Evolutionary conservation across 257 asterid species (phyloP).

Genomic region (Jaltomata sinuosa): DNA sequence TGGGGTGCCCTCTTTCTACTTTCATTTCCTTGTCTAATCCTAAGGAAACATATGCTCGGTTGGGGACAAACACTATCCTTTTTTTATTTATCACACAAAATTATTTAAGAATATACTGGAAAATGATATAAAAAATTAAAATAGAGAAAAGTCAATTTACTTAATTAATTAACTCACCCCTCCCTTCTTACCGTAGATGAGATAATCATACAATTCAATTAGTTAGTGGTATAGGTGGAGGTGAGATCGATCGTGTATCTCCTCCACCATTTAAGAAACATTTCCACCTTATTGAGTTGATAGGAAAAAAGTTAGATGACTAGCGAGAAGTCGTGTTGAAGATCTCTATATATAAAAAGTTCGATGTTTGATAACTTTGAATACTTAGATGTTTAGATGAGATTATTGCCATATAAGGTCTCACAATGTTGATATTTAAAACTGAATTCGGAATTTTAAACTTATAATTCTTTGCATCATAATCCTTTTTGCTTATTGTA

Average conservation of each 20-base stretch:
- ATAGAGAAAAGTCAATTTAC: not conserved
- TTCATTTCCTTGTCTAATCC: not conserved
- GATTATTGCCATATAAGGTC: not conserved
- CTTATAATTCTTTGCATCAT: not conserved
- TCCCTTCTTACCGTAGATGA: not conserved
- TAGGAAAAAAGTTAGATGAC: not conserved
- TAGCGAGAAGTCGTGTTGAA: not conserved
- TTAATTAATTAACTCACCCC: not conserved
- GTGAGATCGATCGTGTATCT: not conserved
- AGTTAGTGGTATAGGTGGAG: not conserved
- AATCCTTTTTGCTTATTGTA: not conserved
- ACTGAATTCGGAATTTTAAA: not conserved
- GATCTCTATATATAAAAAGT: not conserved
- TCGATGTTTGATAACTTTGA: not conserved
- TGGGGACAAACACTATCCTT: not conserved
- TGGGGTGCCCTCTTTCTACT: not conserved
- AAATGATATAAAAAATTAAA: not conserved
- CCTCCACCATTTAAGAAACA: not conserved
- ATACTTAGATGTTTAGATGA: not conserved
- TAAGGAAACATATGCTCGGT: slow-evolving; percentile 1
- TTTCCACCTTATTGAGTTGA: not conserved
- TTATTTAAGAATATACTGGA: not conserved
- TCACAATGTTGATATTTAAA: not conserved
- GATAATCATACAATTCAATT: not conserved
- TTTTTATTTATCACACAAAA: not conserved